A percentile compares a stretch with the other conserved stretches of the same genome.
Conservation (phyloP, 768 basidiomycete genomes). For the Naganishia antarctica region DNA sequence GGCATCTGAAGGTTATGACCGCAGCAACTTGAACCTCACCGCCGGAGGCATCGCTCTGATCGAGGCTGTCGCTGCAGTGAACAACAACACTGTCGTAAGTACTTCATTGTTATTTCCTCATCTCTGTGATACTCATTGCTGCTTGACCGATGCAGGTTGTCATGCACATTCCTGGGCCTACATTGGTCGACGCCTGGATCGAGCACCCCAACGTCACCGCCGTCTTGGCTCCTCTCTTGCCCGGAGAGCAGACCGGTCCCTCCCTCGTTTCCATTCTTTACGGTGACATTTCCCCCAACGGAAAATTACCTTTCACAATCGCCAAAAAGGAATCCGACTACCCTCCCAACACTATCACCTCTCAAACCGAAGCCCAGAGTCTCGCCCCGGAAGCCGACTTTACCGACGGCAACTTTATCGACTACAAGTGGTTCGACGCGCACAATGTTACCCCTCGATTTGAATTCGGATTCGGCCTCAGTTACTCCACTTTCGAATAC, state of each 20-base stretch:
- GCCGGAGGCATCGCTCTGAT: constrained; percentile 17
- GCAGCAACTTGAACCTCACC: constrained; percentile 27
- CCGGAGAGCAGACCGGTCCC: constrained; percentile 33
- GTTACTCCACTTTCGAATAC: constrained; percentile 45
- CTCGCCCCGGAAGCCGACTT: constrained; percentile 41
- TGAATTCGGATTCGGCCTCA: constrained; percentile 48
- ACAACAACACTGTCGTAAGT: constrained; percentile 26
- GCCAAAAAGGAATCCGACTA: constrained; percentile 41
- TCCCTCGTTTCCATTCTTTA: constrained; percentile 45
- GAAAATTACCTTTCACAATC: constrained; percentile 47
- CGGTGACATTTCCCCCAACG: constrained; percentile 44
- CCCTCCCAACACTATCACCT: constrained; percentile 42
- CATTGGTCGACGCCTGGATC: constrained; percentile 32
- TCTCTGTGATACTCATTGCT: neutral
- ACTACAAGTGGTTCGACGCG: constrained; percentile 49
- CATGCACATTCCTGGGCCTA: constrained; percentile 23
- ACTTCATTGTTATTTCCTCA: too few species aligned
- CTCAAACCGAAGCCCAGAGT: constrained; percentile 5
- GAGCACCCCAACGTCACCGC: constrained; percentile 48
- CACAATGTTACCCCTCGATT: constrained; percentile 43
- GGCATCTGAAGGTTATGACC: constrained; percentile 44
- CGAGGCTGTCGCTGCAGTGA: constrained; percentile 22
- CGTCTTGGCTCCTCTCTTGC: constrained; percentile 43
- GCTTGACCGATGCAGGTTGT: neutral
- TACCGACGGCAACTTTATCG: constrained; percentile 44